Percentiles rank a stretch among this genome's conserved stretches.
Conservation (phyloP, 257 asterid species). For the Solanum chmielewskii region DNA sequence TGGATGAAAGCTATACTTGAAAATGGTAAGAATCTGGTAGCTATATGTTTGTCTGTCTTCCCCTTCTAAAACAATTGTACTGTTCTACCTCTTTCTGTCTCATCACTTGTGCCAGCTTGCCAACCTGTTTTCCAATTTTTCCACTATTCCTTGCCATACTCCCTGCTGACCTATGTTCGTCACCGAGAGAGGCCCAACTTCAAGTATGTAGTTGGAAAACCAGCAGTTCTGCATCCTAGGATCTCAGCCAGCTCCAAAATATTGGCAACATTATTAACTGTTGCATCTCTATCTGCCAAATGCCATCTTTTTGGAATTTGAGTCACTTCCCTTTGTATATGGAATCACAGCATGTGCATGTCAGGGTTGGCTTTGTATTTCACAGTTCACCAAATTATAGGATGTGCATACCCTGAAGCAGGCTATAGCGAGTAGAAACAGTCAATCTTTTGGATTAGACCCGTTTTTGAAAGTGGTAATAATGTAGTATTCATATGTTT, state of each 20-base stretch:
- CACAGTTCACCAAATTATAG: background rate
- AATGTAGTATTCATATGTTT: background rate
- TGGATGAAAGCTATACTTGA: background rate
- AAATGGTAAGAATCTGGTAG: background rate
- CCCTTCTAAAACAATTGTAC: background rate
- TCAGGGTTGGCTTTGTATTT: background rate
- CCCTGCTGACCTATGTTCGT: background rate
- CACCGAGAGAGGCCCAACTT: background rate
- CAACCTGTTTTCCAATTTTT: background rate
- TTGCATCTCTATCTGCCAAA: background rate
- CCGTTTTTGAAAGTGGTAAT: background rate
- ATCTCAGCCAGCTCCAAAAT: background rate
- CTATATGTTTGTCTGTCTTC: background rate
- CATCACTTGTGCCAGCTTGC: background rate
- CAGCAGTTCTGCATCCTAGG: background rate
- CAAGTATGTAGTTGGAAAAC: background rate
- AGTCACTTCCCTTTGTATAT: background rate
- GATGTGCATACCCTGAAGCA: background rate
- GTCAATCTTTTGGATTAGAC: background rate
- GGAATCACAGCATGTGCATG: background rate
- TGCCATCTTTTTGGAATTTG: background rate
- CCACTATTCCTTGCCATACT: background rate
- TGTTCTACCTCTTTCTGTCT: background rate
- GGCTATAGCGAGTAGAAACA: background rate
- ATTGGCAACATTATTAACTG: background rate